Evolutionary conservation across 2,329 filamentous ascomycete species (phyloP), one percentile per base, ranked within the genome.

Genomic region (Trichoderma sp.): DNA sequence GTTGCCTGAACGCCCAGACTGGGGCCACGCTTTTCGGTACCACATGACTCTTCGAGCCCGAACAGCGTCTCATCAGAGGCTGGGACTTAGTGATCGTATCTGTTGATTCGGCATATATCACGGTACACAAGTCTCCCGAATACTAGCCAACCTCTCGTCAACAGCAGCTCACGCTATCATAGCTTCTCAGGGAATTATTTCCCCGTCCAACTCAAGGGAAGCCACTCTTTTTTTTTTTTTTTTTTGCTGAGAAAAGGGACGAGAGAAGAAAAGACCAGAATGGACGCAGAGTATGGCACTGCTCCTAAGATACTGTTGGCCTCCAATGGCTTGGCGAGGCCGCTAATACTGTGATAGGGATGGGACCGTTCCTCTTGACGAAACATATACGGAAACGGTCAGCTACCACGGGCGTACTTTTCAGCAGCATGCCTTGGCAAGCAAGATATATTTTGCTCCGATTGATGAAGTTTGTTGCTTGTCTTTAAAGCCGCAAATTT

Each of bases 391-490:
- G 72, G 85, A 90, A 74, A 89, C 86, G 5, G 79, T 91, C 70
- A 81, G 83, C 19, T 81, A 89, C 72, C 83, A 89, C 77, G 88
- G 88, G 70, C 85, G 91, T 76, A 83, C 85, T 58, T 93, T 88
- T 77, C 91, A 93, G 73, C 85, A 85, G 75, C 89, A 90, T 80
- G 86, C 91, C 24, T 78, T 93, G 65, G 84, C 89, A 35, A 88
- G 90, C 73, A 83, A 82, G 43, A 85, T 88, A 71, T 92, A 91
- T 76, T 90, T 91, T 73, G 87, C 83, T 57, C 91, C 91, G 10
- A 83, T 91, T 69, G 91, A 93, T 76, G 90, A 92, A 83, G 91
- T 92, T 83, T 74, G 80, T 74, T 37, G 68, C 37, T 59, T 8
- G 40, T 19, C 16, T 10, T 35, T 13, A 14, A 56, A 40, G 33